Evolutionary conservation across 1,139 yeast species (phyloP).

Genomic region (Debaryomyces coudertii): DNA sequence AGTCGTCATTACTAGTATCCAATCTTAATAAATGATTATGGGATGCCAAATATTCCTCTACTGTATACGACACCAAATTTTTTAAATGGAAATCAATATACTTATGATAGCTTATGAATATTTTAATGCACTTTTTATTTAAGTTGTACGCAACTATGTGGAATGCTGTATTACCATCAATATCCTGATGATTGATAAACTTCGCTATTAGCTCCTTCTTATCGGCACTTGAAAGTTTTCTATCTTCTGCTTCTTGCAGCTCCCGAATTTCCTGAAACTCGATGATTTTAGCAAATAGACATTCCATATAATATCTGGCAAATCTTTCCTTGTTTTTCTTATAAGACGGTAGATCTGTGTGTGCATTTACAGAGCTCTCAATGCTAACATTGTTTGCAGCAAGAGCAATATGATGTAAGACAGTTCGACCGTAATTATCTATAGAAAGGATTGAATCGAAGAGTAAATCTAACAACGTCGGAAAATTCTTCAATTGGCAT

Average conservation of each 20-base stretch:
- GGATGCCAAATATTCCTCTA: conserved; percentile 65
- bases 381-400: conserved; percentile 15
- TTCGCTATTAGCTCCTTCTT: conserved; percentile 52
- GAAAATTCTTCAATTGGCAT: conserved; percentile 74
- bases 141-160: conserved; percentile 79
- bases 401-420: conserved; percentile 80
- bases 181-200: conserved; percentile 77
- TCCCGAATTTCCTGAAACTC: conserved; percentile 30
- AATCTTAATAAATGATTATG: conserved; percentile 36
- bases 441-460: conserved; percentile 76
- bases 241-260: conserved; percentile 21
- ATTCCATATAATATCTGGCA: conserved; percentile 81
- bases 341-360: conserved; percentile 19
- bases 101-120: conserved; percentile 73
- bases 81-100: conserved; percentile 60
- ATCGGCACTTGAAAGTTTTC: conserved; percentile 14
- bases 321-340: conserved; percentile 65
- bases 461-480: conserved; percentile 67
- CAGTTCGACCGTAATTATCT: conserved; percentile 72
- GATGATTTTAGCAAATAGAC: conserved; percentile 61
- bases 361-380: conserved; percentile 16
- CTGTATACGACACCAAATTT: conserved; percentile 72
- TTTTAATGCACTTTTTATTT: conserved; percentile 74
- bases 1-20: conserved; percentile 18
- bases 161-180: conserved; percentile 84